These are phyloP conservation scores for Angomonas ambiguus DNA, from an alignment of 208 protist species.

Conservation along the genomic window DNA sequence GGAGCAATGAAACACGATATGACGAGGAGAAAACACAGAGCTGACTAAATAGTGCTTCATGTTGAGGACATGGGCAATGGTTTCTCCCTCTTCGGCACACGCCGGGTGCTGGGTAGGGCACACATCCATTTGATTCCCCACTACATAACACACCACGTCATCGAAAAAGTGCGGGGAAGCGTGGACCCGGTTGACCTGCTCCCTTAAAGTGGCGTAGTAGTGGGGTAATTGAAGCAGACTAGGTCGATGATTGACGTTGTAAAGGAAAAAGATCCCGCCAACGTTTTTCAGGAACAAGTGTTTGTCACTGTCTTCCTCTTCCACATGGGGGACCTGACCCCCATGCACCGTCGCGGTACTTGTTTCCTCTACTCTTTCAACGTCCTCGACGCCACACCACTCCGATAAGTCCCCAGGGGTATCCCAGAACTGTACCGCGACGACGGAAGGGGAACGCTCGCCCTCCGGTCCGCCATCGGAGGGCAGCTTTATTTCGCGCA, in stretches of 20 bases:
- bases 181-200: not conserved
- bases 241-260: not conserved
- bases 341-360: too few relatives aligned
- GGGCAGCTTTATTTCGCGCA: not conserved
- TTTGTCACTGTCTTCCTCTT: not conserved
- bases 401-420: not conserved
- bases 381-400: not conserved
- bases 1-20: not conserved
- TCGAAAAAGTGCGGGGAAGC: not conserved
- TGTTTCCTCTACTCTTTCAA: not conserved
- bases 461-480: not conserved
- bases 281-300: not conserved
- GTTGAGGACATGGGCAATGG: not conserved
- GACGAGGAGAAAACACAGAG: not conserved
- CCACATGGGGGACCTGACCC: not conserved
- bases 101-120: not conserved
- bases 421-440: not conserved
- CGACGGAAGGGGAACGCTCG: not conserved
- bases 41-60: conserved; percentile 1
- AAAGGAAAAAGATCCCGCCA: not conserved
- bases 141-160: not conserved
- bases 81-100: not conserved
- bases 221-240: not conserved
- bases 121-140: not conserved
- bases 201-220: not conserved